phyloP scores from a whole-genome alignment of 345 rosid species.

The Populus euphratica region DNA sequence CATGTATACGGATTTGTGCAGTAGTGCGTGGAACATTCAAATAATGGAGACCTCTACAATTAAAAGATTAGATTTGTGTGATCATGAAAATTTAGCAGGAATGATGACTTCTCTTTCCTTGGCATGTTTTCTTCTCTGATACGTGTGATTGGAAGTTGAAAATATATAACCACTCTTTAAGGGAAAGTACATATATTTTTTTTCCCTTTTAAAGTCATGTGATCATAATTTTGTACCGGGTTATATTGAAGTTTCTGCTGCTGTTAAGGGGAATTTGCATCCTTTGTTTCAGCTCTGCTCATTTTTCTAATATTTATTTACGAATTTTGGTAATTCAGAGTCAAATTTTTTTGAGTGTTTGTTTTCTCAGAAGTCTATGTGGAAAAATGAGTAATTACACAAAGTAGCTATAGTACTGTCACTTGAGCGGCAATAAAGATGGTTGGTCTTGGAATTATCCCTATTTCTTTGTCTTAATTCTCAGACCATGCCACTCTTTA shows the following conservation, averaged over 20 bases:
- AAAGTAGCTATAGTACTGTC: neutral
- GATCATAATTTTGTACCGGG: neutral
- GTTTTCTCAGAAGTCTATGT: neutral
- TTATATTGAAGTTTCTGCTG: neutral
- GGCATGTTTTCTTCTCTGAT: slow-evolving; percentile 4
- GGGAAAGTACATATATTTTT: neutral
- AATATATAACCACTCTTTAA: neutral
- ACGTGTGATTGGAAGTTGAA: neutral
- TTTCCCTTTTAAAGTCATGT: neutral
- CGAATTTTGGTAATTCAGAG: neutral
- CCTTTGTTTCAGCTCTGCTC: neutral
- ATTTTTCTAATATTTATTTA: neutral
- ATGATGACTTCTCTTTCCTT: neutral
- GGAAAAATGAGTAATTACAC: neutral
- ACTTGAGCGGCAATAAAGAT: slow-evolving; percentile 7
- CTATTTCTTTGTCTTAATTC: neutral
- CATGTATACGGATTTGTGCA: slow-evolving; percentile 2
- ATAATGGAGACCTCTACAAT: neutral
- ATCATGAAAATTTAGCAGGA: neutral
- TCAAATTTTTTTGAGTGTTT: neutral
- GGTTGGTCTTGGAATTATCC: slow-evolving; percentile 18
- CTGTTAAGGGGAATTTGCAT: neutral
- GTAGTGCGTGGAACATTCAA: neutral
- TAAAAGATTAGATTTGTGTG: neutral
- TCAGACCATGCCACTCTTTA: slow-evolving; percentile 10